phyloP scores from a whole-genome alignment of 495 filamentous ascomycete genomes.

The Trichoderma erinaceum region DNA sequence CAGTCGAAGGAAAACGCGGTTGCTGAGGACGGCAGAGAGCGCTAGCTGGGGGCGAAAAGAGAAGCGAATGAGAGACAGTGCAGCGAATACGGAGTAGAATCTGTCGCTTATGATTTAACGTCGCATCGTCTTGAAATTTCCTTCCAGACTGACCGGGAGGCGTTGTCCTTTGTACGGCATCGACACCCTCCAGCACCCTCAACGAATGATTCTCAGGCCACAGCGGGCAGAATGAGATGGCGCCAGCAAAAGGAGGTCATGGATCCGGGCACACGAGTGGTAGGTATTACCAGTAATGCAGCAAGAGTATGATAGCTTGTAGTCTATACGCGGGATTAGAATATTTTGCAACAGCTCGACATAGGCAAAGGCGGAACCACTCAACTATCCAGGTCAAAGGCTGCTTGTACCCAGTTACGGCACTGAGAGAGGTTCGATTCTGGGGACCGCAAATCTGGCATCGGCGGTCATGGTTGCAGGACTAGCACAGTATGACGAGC shows the following conservation, averaged over 20 bases:
- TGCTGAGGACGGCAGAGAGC: conserved; percentile 6
- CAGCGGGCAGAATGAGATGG: too few species aligned
- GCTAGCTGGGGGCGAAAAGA: not conserved
- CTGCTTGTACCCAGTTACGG: not conserved
- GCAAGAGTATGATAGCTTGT: too few species aligned
- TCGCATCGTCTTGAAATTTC: not conserved
- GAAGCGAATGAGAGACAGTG: not conserved
- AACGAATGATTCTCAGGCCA: too few species aligned
- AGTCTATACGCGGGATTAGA: not conserved
- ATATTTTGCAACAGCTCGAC: too few species aligned
- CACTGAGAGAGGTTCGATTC: not conserved
- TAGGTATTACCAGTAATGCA: too few species aligned
- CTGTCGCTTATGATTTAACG: not conserved
- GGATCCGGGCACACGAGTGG: too few species aligned
- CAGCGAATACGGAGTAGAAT: not conserved
- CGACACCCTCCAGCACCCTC: too few species aligned
- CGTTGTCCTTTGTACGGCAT: too few species aligned
- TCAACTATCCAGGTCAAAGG: not conserved
- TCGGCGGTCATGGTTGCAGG: not conserved
- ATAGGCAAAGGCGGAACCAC: not conserved
- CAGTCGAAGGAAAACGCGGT: conserved; percentile 7
- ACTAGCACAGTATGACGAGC: not conserved
- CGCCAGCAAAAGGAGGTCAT: too few species aligned
- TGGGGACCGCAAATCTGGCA: conserved; percentile 7
- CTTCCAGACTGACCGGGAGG: not conserved